Base-by-base conservation (phyloP, 345 rosid genomes). In the Lenwebbia sp. region DNA sequence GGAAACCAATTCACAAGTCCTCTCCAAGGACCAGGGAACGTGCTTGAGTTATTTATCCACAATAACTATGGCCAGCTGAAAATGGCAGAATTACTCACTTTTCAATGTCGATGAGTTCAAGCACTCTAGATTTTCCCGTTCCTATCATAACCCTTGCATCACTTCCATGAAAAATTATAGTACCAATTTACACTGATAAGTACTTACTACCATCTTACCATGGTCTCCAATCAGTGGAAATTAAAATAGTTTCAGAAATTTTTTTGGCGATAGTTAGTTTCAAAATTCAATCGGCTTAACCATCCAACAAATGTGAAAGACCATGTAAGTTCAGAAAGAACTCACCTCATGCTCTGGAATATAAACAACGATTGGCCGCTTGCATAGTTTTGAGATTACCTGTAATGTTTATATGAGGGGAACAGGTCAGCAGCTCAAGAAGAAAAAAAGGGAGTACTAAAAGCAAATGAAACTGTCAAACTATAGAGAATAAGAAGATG, bases 311-410 rank as follows among this genome's bases (percentile, higher is more conserved):
- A 70, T 19, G 81, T 70, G 81, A 37, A 37, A 70, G 81, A 37
- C 14, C 47, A 0, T 37, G 81, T 70, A 19, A 37, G 1, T 70
- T 13, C 12, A 40, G 55, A 60, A 75, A 83, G 25, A 65, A 28
- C 88, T 75, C 89, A 93, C 98, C 98, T 97, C 98, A 50, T 94
- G 94, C 91, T 91, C 97, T 13, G 96, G 96, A 84, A 97, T 96
- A 88, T 95, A 95, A 81, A 97, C 96, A 40, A 91, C 85, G 82
- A 96, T 88, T 11, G 98, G 98, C 90, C 92, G 99, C 86, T 89
- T 84, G 84, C 98, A 96, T 82, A 96, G 89, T 88, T 91, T 96
- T 54, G 98, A 96, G 84, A 96, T 93, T 60, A 97, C 99, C 97
- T 97, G 93, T 9, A 53, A 54, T 50, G 83, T 56, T 23, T 11